Base-by-base conservation (phyloP, 2,329 filamentous ascomycete genomes). In the Penicillium sp. region DNA sequence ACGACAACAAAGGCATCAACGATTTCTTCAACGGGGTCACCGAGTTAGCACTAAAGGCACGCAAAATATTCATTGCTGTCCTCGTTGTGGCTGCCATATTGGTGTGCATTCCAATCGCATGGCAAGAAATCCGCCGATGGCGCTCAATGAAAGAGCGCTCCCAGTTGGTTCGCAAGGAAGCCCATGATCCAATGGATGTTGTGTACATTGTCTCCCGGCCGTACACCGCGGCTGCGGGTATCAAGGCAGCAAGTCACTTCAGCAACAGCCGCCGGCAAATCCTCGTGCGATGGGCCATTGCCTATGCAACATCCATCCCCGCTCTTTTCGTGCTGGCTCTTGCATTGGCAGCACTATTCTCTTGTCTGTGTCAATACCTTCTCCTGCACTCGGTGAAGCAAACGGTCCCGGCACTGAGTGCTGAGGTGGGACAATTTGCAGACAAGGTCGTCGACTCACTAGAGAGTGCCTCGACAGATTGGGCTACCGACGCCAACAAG, bases 301-400 rank as follows among this genome's bases (percentile, higher is more conserved):
- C 92, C 9, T 97, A 97, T 70, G 87, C 86, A n/a, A 96, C 92
- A 0, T 92, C 92, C 0, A 76, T 88, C 0, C 85, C 90, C 0
- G 92, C 92, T 18, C 79, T 97, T n/a, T 92, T 97, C 66, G 84
- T 97, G 6, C 82, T 97, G 7, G 87, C 88, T 5, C 85, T 97
- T 39, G 92, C 89, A 10, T 68, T 95, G 10, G 90, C 92, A 2
- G 92, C 92, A 3, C 82, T 95, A 44, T 84, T 96, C 66, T 86
- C 89, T 24, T 95, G 90, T 72, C 78, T 92, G 35, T 94, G 89
- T 72, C 92, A 96, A 76, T 89, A 83, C 62, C 81, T 93, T 53
- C 78, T 97, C n/a, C 82, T 96, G 52, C 83, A 79, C 59, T 79
- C 84, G 1, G 82, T 97, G 51, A 80, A 92, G 71, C 84, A 88